phyloP scores from a whole-genome alignment of 805 yeast species.

The Candida coquimbonensis region DNA sequence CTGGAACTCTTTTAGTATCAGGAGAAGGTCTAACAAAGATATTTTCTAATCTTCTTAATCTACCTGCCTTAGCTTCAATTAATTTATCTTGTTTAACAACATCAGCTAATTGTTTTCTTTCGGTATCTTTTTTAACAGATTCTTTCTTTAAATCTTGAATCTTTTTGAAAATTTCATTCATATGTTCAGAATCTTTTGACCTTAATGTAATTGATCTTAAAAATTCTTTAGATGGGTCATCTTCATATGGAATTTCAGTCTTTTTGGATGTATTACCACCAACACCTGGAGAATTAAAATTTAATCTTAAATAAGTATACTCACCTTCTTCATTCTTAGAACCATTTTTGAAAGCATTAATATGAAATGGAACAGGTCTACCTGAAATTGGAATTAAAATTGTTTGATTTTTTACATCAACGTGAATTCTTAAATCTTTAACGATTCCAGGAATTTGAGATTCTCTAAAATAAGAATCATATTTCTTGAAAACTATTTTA shows the following conservation, averaged over 20 bases:
- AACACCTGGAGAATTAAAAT: constrained; percentile 89
- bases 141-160: constrained; percentile 90
- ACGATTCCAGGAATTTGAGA: constrained; percentile 83
- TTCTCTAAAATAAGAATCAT: constrained; percentile 91
- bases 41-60: constrained; percentile 81
- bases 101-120: constrained; percentile 86
- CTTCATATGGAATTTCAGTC: constrained; percentile 81
- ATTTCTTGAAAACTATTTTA: constrained; percentile 77
- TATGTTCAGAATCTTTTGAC: constrained; percentile 84
- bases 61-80: constrained; percentile 71
- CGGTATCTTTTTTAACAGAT: constrained; percentile 83
- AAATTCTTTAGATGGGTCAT: constrained; percentile 77
- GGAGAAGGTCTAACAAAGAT: constrained; percentile 94
- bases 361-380: constrained; percentile 96
- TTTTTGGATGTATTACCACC: constrained; percentile 63
- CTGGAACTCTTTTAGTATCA: constrained; percentile 93
- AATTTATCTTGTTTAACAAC: constrained; percentile 89
- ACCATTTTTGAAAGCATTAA: constrained; percentile 88
- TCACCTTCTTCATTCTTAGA: constrained; percentile 96
- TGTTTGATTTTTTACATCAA: constrained; percentile 83
- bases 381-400: constrained; percentile 88
- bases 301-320: constrained; percentile 80
- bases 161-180: constrained; percentile 82
- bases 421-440: constrained; percentile 76
- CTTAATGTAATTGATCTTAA: constrained; percentile 81